Evolutionary conservation across 2,329 filamentous ascomycete genomes (phyloP).

Genomic region (Colletotrichum sp.): DNA sequence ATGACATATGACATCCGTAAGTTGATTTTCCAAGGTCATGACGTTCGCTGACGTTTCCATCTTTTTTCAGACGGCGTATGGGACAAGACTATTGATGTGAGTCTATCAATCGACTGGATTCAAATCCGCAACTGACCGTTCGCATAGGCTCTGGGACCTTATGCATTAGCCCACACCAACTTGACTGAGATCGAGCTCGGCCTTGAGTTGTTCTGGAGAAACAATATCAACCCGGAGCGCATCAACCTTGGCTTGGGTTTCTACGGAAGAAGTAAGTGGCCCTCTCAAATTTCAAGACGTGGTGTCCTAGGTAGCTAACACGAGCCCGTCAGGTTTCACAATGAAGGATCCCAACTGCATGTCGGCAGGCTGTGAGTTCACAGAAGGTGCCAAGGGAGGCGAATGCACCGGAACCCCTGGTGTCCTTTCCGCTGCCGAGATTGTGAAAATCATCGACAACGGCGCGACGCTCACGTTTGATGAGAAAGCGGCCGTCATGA

Average conservation of each 20-base stretch:
- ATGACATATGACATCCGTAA: slow-evolving; percentile 46
- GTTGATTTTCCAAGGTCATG: neutral
- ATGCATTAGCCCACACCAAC: slow-evolving; percentile 33
- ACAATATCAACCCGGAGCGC: slow-evolving; percentile 27
- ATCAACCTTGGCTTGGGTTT: slow-evolving; percentile 33
- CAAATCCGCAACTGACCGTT: neutral
- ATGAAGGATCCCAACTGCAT: neutral
- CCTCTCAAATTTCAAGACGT: neutral
- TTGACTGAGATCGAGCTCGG: slow-evolving; percentile 33
- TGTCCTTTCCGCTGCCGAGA: slow-evolving; percentile 21
- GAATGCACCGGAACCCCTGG: neutral
- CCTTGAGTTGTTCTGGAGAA: slow-evolving; percentile 28
- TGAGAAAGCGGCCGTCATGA: slow-evolving; percentile 30
- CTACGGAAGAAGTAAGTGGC: neutral
- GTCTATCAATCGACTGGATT: slow-evolving; percentile 11
- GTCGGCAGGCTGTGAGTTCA: neutral
- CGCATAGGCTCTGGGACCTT: neutral
- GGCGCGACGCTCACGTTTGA: slow-evolving; percentile 14
- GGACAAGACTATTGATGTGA: slow-evolving; percentile 24
- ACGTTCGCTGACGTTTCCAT: neutral
- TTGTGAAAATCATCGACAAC: slow-evolving; percentile 24
- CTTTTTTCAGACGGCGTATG: slow-evolving; percentile 18
- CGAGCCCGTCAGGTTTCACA: neutral
- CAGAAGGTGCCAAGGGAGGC: neutral
- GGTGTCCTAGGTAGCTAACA: neutral